These are phyloP conservation scores for Eremochloa ophiuroides DNA, from an alignment of 176 grass and related monocot species.

Conservation along the genomic window DNA sequence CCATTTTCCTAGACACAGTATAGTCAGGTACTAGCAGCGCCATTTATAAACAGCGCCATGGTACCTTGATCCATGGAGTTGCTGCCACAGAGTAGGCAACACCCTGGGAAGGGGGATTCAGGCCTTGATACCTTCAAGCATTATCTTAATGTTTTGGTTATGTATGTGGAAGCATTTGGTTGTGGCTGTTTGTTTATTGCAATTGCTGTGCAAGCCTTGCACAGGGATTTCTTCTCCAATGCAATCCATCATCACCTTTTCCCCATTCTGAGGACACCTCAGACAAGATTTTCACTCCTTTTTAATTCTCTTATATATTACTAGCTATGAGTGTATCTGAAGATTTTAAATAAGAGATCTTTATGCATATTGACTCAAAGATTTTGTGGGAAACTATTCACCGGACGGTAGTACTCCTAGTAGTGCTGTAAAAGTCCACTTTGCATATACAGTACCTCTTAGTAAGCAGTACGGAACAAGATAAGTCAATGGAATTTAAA, in stretches of 20 bases:
- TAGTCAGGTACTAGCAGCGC: conserved; percentile 28
- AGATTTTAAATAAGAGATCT: neutral
- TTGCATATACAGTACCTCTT: neutral
- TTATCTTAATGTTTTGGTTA: conserved; percentile 12
- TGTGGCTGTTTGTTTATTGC: conserved; percentile 27
- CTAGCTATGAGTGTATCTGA: neutral
- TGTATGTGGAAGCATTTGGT: conserved; percentile 20
- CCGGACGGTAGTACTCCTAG: neutral
- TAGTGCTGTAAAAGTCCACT: neutral
- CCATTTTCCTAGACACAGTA: neutral
- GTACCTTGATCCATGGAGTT: conserved; percentile 27
- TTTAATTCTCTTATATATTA: conserved; percentile 10
- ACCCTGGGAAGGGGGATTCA: conserved; percentile 22
- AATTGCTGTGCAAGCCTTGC: conserved; percentile 24
- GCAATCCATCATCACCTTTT: conserved; percentile 21
- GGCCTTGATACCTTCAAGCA: conserved; percentile 8
- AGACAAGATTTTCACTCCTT: conserved; percentile 29
- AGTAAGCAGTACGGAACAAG: neutral
- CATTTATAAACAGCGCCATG: conserved; percentile 11
- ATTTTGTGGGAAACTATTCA: neutral
- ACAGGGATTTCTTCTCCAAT: conserved; percentile 40
- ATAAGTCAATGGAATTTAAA: neutral
- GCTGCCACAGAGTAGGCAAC: conserved; percentile 35
- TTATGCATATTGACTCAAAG: neutral
- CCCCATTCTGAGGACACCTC: conserved; percentile 32